Evolutionary conservation across 495 filamentous ascomycete species (phyloP).

Genomic region (Staphylotrichum tortipilum): DNA sequence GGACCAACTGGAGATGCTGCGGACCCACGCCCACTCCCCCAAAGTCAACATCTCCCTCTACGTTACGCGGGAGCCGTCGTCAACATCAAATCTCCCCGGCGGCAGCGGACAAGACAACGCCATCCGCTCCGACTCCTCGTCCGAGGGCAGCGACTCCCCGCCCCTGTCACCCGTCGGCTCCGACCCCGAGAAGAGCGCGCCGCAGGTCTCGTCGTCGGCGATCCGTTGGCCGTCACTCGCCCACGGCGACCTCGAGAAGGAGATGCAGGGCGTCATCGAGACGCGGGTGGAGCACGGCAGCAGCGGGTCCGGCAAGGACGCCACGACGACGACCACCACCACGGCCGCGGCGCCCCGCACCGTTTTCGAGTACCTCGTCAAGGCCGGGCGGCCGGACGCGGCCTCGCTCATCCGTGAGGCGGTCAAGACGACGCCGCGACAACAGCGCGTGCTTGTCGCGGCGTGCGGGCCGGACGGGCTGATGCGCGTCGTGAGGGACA

Average conservation of each 20-base stretch:
- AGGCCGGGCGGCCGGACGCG: slow-evolving; percentile 35
- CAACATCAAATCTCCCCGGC: slow-evolving; percentile 2
- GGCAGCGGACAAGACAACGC: background rate
- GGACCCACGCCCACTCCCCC: slow-evolving; percentile 32
- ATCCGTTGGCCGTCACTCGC: background rate
- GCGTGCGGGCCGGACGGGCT: slow-evolving; percentile 45
- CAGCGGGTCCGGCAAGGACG: slow-evolving; percentile 2
- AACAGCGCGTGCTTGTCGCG: slow-evolving; percentile 40
- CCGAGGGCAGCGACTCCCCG: slow-evolving; percentile 9
- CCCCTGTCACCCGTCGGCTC: slow-evolving; percentile 11
- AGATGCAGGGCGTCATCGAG: slow-evolving; percentile 13
- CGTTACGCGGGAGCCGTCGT: slow-evolving; percentile 28
- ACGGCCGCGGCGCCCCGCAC: background rate
- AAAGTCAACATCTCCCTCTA: slow-evolving; percentile 41
- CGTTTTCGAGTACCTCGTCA: slow-evolving; percentile 18
- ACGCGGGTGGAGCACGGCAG: slow-evolving; percentile 16
- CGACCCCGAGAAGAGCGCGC: slow-evolving; percentile 18
- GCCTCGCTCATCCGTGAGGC: slow-evolving; percentile 32
- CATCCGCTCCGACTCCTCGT: slow-evolving; percentile 11
- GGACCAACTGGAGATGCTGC: slow-evolving; percentile 38
- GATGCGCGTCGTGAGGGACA: slow-evolving; percentile 41
- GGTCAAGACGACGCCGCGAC: slow-evolving; percentile 28
- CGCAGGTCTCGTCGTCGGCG: slow-evolving; percentile 1
- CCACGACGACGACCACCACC: background rate
- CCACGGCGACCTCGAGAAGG: slow-evolving; percentile 15